Base-by-base conservation (phyloP, 1,139 yeast genomes). In the Hyphopichia fennica region DNA sequence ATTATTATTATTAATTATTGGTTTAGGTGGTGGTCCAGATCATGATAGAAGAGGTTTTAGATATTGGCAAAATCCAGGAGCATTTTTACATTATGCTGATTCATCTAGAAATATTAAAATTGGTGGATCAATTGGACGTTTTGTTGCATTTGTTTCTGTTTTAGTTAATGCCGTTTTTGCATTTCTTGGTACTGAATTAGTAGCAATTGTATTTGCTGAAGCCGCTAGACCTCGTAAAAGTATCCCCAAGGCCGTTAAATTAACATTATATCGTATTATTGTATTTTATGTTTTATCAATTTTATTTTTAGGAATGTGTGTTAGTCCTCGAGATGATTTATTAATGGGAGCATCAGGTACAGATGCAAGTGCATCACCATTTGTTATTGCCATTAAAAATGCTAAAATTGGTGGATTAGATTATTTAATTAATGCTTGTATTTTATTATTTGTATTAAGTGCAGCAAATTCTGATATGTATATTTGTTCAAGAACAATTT, bases 361-460 rank as follows among this genome's bases (percentile, higher is more conserved):
- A 13, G 72, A 79, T 43, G 88, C 88, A 15, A 74, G 84, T 43
- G 88, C 91, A n/a, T 85, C 93, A 15, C 95, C 95, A 35, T 86
- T 86, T 47, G 78, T 72, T 43, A 72, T 72, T 62, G 78, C 77
- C 42, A 72, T 72, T 51, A 69, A 65, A 45, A 72, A 72, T 50
- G 77, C 78, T 27, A 52, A 58, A 40, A 72, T 72, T 39, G 35
- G 41, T 14, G 77, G 75, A 14, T 67, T 72, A 52, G 75, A 72
- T 53, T 76, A 72, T 46, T 71, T 72, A 35, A 67, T 72, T 41
- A 72, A 72, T 52, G 77, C 67, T 13, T 67, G 74, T 58, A 72
- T 72, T 47, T 63, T 72, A 56, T 52, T 72, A 32, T 72, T 72
- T 47, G 76, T 71, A 23, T 59, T 72, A 47, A 71, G 77, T 1